phyloP scores from a whole-genome alignment of 148 eudicot species.

The Diospyros lotus region DNA sequence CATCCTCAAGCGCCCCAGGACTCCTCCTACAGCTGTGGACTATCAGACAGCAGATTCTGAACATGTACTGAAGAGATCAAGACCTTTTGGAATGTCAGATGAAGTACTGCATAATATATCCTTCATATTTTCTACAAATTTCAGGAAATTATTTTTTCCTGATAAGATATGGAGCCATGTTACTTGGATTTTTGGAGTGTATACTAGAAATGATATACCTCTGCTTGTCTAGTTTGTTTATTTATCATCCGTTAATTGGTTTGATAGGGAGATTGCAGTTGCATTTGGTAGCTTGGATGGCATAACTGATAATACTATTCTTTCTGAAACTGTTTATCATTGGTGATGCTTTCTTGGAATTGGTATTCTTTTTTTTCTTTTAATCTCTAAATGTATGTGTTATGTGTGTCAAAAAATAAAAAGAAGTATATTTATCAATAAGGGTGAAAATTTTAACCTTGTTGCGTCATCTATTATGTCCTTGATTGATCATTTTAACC shows the following conservation, averaged over 20 bases:
- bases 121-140: slow-evolving; percentile 8
- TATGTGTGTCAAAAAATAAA: not conserved
- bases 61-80: slow-evolving; percentile 66
- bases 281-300: not conserved
- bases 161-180: not conserved
- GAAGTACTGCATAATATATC: slow-evolving; percentile 46
- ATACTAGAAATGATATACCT: not conserved
- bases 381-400: not conserved
- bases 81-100: slow-evolving; percentile 64
- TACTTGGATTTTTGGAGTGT: slow-evolving; percentile 3
- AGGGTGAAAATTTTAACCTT: not conserved
- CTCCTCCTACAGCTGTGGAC: slow-evolving; percentile 62
- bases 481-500: not conserved
- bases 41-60: slow-evolving; percentile 88
- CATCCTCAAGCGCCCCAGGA: slow-evolving; percentile 65
- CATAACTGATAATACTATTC: not conserved
- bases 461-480: not conserved
- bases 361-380: not conserved
- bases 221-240: not conserved
- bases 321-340: not conserved
- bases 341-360: not conserved
- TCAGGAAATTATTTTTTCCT: not conserved
- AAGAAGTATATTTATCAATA: not conserved
- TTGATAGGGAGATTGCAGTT: not conserved
- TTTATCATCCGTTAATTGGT: not conserved